phyloP scores from a whole-genome alignment of 2,329 filamentous ascomycete genomes.

The Colletotrichum neosansevieriae region DNA sequence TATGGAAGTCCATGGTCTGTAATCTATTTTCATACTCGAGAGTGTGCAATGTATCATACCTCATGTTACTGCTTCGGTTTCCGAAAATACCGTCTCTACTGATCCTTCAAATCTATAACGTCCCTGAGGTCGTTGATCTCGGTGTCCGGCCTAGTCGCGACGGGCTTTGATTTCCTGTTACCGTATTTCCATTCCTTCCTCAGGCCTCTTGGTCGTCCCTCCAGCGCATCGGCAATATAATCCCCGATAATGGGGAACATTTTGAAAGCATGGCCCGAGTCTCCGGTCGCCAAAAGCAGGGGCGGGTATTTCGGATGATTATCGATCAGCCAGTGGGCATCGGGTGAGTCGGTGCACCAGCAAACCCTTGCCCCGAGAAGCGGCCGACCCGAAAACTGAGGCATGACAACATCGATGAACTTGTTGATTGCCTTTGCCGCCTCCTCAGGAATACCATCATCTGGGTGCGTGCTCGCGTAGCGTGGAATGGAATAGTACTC shows the following conservation, averaged over 20 bases:
- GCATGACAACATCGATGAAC: slow-evolving; percentile 42
- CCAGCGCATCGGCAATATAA: slow-evolving; percentile 43
- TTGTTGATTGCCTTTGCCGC: slow-evolving; percentile 27
- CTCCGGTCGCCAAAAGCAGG: slow-evolving; percentile 43
- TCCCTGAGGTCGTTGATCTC: slow-evolving; percentile 44
- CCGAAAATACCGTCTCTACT: background rate
- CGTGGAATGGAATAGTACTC: slow-evolving; percentile 37
- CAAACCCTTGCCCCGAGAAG: slow-evolving; percentile 44
- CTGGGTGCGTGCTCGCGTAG: slow-evolving; percentile 36
- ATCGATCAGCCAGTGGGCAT: slow-evolving; percentile 51
- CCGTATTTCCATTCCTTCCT: slow-evolving; percentile 43
- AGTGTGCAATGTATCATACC: too few relatives aligned
- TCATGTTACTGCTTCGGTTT: too few relatives aligned
- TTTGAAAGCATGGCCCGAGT: slow-evolving; percentile 46
- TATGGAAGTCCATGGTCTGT: background rate
- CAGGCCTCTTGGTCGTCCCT: slow-evolving; percentile 39
- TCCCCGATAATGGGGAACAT: slow-evolving; percentile 46
- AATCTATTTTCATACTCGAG: too few relatives aligned
- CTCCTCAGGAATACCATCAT: slow-evolving; percentile 39
- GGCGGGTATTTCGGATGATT: slow-evolving; percentile 40
- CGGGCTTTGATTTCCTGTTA: slow-evolving; percentile 36
- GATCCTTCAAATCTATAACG: slow-evolving; percentile 23
- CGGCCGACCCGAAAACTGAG: slow-evolving; percentile 44
- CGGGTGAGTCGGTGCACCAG: slow-evolving; percentile 51
- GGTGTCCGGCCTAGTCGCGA: slow-evolving; percentile 39